Evolutionary conservation across 2,329 filamentous ascomycete species (phyloP), one percentile per base, ranked within the genome.

Genomic region (Aspergillus aculeatinus): DNA sequence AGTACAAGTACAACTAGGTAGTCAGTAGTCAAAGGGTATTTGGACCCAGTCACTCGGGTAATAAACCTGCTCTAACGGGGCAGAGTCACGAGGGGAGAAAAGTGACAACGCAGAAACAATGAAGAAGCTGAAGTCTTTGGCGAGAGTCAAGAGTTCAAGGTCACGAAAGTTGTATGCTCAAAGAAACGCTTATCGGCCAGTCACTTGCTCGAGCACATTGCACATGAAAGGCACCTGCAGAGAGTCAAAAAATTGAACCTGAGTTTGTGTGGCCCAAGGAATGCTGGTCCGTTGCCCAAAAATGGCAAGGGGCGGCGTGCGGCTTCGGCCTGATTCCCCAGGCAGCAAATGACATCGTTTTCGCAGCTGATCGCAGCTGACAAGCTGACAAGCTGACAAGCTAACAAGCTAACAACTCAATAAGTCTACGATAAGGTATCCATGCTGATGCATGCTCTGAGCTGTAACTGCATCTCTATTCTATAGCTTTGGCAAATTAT

Each of bases 281-380:
- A 35, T 16, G 53, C 53, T 39, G 51, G 29, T 47, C 21, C 47
- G 27, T 21, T 42, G 53, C 53, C 53, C 53, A 29, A 55, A 55
- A 55, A 53, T 11, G 53, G 53, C 53, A 55, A 55, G 25, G 53
- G 53, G 42, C 42, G 53, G 53, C 53, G 53, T 55, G 53, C 52
- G 27, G 25, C 21, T n/a, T 29, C 11, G 27, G 53, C 53, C 53
- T 48, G 53, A 21, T 9, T 2, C 6, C 47, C 47, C 52, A 48
- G 52, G 52, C 52, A 31, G 6, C 10, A 2, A 44, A 44, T 44
- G 39, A 44, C 39, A 44, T 44, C 39, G 39, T 7, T 44, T 16
- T 16, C 1, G 12, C 39, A 44, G 39, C 33, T 35, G 33, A 35
- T 12, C 27, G 3, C 33, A 35, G 33, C 31, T 33, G 7, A 23